These are phyloP conservation scores for Acanthochlamys bracteata DNA, from an alignment of 106 monocot species.

Conservation along the genomic window DNA sequence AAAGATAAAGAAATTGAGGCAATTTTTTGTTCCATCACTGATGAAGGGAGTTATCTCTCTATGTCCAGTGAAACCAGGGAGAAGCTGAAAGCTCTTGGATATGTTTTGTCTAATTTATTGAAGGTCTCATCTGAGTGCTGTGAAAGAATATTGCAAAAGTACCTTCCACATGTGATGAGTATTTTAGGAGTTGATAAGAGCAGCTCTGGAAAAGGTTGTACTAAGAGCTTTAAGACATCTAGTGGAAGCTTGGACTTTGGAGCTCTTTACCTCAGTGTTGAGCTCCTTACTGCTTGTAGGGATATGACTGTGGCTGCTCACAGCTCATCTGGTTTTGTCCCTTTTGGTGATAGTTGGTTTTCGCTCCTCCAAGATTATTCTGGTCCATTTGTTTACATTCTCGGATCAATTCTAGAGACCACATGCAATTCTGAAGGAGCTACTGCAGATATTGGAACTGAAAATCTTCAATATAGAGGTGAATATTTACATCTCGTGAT, in stretches of 20 bases:
- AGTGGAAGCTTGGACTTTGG: conserved; percentile 31
- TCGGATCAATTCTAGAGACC: conserved; percentile 31
- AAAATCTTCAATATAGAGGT: conserved; percentile 40
- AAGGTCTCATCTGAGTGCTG: conserved; percentile 53
- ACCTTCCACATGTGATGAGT: conserved; percentile 50
- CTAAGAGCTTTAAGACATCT: conserved; percentile 6
- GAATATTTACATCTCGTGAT: neutral
- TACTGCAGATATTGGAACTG: conserved; percentile 15
- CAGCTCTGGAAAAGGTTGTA: conserved; percentile 8
- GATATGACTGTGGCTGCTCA: conserved; percentile 25
- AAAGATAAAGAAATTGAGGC: conserved; percentile 58
- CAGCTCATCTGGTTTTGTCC: conserved; percentile 15
- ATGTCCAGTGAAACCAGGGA: conserved; percentile 24
- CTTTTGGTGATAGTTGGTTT: conserved; percentile 38
- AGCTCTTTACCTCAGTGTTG: conserved; percentile 69
- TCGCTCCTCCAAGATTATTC: conserved; percentile 40
- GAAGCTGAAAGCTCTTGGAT: conserved; percentile 48
- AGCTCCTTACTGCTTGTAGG: conserved; percentile 69
- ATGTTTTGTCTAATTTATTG: conserved; percentile 45
- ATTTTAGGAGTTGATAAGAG: conserved; percentile 28
- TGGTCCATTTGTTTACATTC: conserved; percentile 29
- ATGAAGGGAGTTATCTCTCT: conserved; percentile 19
- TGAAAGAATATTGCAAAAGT: conserved; percentile 52
- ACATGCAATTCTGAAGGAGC: neutral
- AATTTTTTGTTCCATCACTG: conserved; percentile 28